phyloP scores from a whole-genome alignment of 1,284 basidiomycete genomes.

The Rhodofomes roseus region DNA sequence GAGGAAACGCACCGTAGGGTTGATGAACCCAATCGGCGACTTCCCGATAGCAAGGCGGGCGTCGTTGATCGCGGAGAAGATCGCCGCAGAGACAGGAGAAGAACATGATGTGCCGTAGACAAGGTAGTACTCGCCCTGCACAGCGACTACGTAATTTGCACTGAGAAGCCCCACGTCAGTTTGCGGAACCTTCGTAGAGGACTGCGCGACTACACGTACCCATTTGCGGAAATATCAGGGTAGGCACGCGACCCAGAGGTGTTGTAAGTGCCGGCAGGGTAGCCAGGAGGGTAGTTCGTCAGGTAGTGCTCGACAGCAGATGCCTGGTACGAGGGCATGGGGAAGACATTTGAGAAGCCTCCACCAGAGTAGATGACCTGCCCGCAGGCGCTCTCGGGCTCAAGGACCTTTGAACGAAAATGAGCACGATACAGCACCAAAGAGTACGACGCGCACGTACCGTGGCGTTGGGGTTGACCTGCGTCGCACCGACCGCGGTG shows the following conservation, averaged over 20 bases:
- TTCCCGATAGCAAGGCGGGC: constrained; percentile 40
- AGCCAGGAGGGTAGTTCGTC: constrained; percentile 29
- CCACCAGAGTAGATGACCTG: constrained; percentile 43
- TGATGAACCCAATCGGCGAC: constrained; percentile 50
- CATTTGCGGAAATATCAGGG: constrained; percentile 22
- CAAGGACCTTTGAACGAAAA: constrained; percentile 25
- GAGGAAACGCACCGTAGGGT: constrained; percentile 30
- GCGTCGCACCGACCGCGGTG: constrained; percentile 57
- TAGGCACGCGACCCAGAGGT: constrained; percentile 25
- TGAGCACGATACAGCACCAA: neutral
- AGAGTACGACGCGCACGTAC: constrained; percentile 9
- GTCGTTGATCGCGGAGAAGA: constrained; percentile 60
- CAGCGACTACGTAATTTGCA: constrained; percentile 12
- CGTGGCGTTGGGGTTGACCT: constrained; percentile 48
- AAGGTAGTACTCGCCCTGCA: constrained; percentile 30
- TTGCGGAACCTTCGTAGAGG: neutral
- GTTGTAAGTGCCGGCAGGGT: constrained; percentile 28
- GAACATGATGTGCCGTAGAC: constrained; percentile 40
- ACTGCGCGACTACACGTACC: neutral
- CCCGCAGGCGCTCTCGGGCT: constrained; percentile 45
- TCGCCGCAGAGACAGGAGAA: constrained; percentile 27
- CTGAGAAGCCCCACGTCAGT: neutral
- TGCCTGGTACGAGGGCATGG: constrained; percentile 36
- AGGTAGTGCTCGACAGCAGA: constrained; percentile 30
- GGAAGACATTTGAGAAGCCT: constrained; percentile 54